Conservation (phyloP, 495 filamentous ascomycete genomes). For the Penicillium robsamsonii region DNA sequence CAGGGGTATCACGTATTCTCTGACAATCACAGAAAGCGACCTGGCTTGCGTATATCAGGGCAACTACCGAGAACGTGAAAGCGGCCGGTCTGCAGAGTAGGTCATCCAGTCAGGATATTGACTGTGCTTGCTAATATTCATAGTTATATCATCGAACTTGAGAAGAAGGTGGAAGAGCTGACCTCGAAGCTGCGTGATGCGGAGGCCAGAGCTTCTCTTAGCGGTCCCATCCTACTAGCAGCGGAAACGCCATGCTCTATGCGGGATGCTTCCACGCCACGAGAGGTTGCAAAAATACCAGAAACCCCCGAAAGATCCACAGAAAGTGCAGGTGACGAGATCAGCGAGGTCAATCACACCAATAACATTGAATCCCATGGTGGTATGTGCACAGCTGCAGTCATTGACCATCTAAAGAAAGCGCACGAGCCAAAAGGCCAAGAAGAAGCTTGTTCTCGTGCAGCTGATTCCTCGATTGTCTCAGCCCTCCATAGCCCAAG, state of each 20-base stretch:
- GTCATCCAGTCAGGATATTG: background rate
- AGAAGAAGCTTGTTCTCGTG: slow-evolving; percentile 15
- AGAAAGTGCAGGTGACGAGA: slow-evolving; percentile 33
- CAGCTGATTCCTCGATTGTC: slow-evolving; percentile 32
- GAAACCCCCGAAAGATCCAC: slow-evolving; percentile 26
- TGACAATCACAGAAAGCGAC: slow-evolving; percentile 27
- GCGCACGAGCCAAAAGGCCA: slow-evolving; percentile 24
- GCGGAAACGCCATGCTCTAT: slow-evolving; percentile 34
- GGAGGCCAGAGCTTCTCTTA: slow-evolving; percentile 22
- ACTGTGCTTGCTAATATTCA: slow-evolving; percentile 4
- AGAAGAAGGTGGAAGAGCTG: slow-evolving; percentile 41
- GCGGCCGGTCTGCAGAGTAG: slow-evolving; percentile 36
- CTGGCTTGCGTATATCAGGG: slow-evolving; percentile 38
- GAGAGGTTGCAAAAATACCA: slow-evolving; percentile 17
- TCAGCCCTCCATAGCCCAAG: slow-evolving; percentile 41
- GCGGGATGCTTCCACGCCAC: slow-evolving; percentile 27
- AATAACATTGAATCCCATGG: slow-evolving; percentile 44
- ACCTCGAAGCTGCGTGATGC: slow-evolving; percentile 26
- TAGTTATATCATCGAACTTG: slow-evolving; percentile 39
- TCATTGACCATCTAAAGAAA: slow-evolving; percentile 36
- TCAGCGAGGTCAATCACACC: slow-evolving; percentile 39
- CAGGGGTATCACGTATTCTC: background rate
- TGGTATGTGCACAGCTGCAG: slow-evolving; percentile 39
- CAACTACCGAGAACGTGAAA: slow-evolving; percentile 39
- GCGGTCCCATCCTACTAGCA: slow-evolving; percentile 6